Conservation (phyloP, 1,284 basidiomycete species). For the Schizophyllum commune region DNA sequence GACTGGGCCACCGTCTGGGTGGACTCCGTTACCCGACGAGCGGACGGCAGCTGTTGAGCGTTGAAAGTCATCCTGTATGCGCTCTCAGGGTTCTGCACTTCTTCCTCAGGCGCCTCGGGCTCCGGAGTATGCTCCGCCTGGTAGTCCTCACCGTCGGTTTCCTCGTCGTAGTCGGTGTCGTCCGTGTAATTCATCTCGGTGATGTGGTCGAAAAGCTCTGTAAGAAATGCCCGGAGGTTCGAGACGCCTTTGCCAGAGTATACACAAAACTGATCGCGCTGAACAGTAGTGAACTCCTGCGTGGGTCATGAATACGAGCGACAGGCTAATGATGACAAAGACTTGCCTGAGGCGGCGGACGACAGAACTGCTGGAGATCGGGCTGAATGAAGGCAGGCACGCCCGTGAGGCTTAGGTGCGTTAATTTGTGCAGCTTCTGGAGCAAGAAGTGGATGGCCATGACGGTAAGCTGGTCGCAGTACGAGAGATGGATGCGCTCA, state of each 20-base stretch:
- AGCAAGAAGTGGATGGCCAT: slow-evolving; percentile 88
- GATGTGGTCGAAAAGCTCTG: slow-evolving; percentile 63
- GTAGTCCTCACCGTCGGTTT: slow-evolving; percentile 35
- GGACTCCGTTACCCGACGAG: background rate
- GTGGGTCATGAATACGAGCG: slow-evolving; percentile 5
- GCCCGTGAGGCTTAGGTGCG: slow-evolving; percentile 95
- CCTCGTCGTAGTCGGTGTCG: slow-evolving; percentile 69
- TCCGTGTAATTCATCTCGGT: slow-evolving; percentile 63
- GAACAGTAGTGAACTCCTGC: slow-evolving; percentile 90
- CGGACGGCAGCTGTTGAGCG: background rate
- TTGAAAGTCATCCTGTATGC: background rate
- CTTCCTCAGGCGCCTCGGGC: slow-evolving; percentile 35
- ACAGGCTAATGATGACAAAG: background rate
- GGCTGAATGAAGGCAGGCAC: slow-evolving; percentile 83
- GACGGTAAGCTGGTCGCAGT: slow-evolving; percentile 94
- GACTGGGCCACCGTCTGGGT: background rate
- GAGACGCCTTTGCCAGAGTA: slow-evolving; percentile 90
- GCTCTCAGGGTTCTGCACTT: slow-evolving; percentile 12
- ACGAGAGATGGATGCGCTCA: slow-evolving; percentile 95
- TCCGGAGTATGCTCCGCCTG: slow-evolving; percentile 44
- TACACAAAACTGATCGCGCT: slow-evolving; percentile 93
- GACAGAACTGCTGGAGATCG: slow-evolving; percentile 88
- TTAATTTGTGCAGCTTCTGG: slow-evolving; percentile 81
- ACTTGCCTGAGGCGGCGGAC: slow-evolving; percentile 78
- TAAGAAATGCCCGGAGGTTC: slow-evolving; percentile 76